phyloP scores from a whole-genome alignment of 1,139 yeast genomes.

The Kurtzmaniella natalensis region DNA sequence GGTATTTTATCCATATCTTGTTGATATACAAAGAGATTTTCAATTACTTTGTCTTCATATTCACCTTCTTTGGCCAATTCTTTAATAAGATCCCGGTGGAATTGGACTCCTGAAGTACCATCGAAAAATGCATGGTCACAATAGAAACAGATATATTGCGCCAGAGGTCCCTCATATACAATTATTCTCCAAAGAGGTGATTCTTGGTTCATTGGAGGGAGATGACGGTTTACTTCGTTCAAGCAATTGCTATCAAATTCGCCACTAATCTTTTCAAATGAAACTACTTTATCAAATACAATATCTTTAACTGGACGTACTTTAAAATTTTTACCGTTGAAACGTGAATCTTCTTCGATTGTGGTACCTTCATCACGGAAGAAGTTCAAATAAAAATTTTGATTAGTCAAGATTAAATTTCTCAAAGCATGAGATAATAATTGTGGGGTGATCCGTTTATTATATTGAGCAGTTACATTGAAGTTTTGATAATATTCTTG shows the following conservation, averaged over 20 bases:
- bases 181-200: conserved; percentile 10
- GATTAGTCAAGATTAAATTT: conserved; percentile 5
- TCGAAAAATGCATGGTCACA: conserved; percentile 14
- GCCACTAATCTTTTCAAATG: conserved; percentile 2
- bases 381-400: conserved; percentile 8
- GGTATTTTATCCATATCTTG: conserved; percentile 4
- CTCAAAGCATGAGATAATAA: conserved; percentile 8
- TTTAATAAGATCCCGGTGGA: conserved; percentile 11
- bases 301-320: conserved; percentile 9
- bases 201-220: conserved; percentile 6
- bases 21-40: conserved; percentile 3
- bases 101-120: conserved; percentile 12
- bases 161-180: conserved; percentile 6
- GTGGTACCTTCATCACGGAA: conserved; percentile 3
- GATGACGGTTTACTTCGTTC: conserved; percentile 1
- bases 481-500: conserved; percentile 9
- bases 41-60: not conserved
- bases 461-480: conserved; percentile 9
- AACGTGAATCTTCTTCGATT: conserved; percentile 6
- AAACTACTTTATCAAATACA: conserved; percentile 8
- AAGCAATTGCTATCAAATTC: conserved; percentile 4
- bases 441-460: conserved; percentile 3
- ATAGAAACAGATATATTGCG: conserved; percentile 10
- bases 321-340: conserved; percentile 10
- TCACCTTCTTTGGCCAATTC: conserved; percentile 7